phyloP scores from a whole-genome alignment of 148 eudicot genomes.

The Diospyros kaki region DNA sequence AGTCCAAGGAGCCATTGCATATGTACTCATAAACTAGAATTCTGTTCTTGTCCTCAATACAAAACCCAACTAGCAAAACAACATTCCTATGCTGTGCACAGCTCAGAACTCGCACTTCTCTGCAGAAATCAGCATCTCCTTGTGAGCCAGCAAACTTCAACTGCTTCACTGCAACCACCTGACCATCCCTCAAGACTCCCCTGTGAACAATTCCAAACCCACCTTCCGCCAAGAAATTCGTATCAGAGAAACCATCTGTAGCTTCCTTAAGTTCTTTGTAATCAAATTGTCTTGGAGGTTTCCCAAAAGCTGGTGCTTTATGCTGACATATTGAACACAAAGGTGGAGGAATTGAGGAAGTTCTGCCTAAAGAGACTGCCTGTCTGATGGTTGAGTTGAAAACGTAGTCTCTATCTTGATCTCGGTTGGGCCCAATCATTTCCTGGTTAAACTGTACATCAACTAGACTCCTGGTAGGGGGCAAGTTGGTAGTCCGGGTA shows the following conservation, averaged over 20 bases:
- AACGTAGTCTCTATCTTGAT: slow-evolving; percentile 17
- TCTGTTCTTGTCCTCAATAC: slow-evolving; percentile 58
- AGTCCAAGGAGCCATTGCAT: slow-evolving; percentile 81
- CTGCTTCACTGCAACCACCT: slow-evolving; percentile 72
- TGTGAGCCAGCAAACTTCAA: slow-evolving; percentile 61
- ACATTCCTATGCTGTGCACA: slow-evolving; percentile 96
- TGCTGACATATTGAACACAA: slow-evolving; percentile 77
- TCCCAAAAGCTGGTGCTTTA: slow-evolving; percentile 77
- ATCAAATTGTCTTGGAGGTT: slow-evolving; percentile 64
- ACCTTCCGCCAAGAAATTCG: slow-evolving; percentile 70
- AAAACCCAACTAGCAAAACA: slow-evolving; percentile 79
- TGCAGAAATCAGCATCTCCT: slow-evolving; percentile 78
- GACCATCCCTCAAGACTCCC: slow-evolving; percentile 69
- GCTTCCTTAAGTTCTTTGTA: slow-evolving; percentile 67
- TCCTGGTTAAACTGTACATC: slow-evolving; percentile 27
- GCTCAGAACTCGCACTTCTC: slow-evolving; percentile 74
- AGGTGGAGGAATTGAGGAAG: slow-evolving; percentile 79
- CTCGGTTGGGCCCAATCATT: slow-evolving; percentile 16
- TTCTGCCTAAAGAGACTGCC: slow-evolving; percentile 57
- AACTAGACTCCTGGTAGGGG: slow-evolving; percentile 17
- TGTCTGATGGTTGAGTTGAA: slow-evolving; percentile 46
- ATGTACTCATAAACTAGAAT: slow-evolving; percentile 73
- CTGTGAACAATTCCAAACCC: slow-evolving; percentile 68
- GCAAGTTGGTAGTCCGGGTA: slow-evolving; percentile 14
- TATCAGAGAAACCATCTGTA: slow-evolving; percentile 64